Evolutionary conservation across 257 asterid genomes (phyloP), one percentile per base, ranked within the genome.

Genomic region (Plantago elongata): DNA sequence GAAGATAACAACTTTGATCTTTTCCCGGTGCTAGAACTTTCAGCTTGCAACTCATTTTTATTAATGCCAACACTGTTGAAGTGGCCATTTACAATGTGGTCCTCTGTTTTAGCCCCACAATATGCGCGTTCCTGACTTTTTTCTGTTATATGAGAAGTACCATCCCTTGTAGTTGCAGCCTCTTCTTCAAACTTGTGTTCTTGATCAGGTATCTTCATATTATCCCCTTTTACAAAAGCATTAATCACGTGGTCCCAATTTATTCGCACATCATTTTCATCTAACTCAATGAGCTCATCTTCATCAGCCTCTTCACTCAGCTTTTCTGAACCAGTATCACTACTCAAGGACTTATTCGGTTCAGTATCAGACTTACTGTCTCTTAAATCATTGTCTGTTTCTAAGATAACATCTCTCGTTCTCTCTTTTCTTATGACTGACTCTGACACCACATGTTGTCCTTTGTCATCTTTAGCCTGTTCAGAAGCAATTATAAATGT

Each of bases 21-120:
- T 55, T 58, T 61, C 45, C 30, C 59, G 34, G 18, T 57, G 43
- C 54, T 51, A 57, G 43, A 51, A 13, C 58, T 60, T 65, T 45
- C 64, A 55, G 63, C 79, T 51, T 58, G 75, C 47, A 71, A 64
- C 65, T 68, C 78, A 60, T 70, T 75, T 60, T 65, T 66, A 59
- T 58, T 69, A 73, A 64, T 72, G 60, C 67, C 56, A 52, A 61
- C 61, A 29, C 71, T 71, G 59, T 51, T 60, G 64, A 58, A 63
- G 44, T 75, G 69, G 74, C 72, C 78, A 63, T 77, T 61, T 61
- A 67, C 70, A 57, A 29, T 62, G 51, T 65, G 52, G 65, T 78
- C 71, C 47, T 51, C 55, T 10, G 37, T 56, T 50, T 69, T 67
- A 61, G 30, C 56, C 74, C 66, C 78, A 13, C 72, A 5, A 34